Evolutionary conservation across 192 early-diverging fungal genomes (phyloP), one percentile per base, ranked within the genome.

Genomic region (Pilaira anomala): DNA sequence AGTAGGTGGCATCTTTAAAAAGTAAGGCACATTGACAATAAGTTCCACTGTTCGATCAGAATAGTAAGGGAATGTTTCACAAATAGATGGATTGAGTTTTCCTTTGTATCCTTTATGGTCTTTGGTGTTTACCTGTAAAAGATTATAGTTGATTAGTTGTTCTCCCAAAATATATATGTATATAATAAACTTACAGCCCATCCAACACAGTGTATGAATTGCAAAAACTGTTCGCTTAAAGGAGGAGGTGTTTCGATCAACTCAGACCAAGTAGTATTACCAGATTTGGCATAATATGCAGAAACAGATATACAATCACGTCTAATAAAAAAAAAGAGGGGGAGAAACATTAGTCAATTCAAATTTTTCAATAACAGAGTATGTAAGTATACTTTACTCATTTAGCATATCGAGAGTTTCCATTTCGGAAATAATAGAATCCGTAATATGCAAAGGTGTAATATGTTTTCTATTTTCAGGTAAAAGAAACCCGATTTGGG

Each of bases 1-100:
- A 41, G 46, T 11, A 44, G 60, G 45, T n/a, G 71, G 69, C 24
- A 40, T 21, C 3, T 65, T 39, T 44, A 89, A 73, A 41, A 84
- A 63, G 57, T 91, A 89, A 14, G 91, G 91, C 2, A 78, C 74
- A 67, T 89, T 82, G 59, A 91, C 89, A 29, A 92, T 76, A 36
- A 89, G 79, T 65, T 93, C 90, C 13, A 76, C 67, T 9, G 68
- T 81, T 18, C 84, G 68, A 49, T 84, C 83, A 1, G 88, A 85
- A 70, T 80, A 93, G 67, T 93, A 93, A 0, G 86, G 84, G 0
- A 84, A 76, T 3, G 83, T 84, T 28, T 78, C 71, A 62, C 87
- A 90, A 7, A 80, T 50, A 3, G 68, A 40, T 7, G 74, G 11
- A 41, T 76, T 73, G 0, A 91, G 59, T 28, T 78, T 79, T 9